Evolutionary conservation across 768 basidiomycete genomes (phyloP).

Genomic region (Hericium coralloides): DNA sequence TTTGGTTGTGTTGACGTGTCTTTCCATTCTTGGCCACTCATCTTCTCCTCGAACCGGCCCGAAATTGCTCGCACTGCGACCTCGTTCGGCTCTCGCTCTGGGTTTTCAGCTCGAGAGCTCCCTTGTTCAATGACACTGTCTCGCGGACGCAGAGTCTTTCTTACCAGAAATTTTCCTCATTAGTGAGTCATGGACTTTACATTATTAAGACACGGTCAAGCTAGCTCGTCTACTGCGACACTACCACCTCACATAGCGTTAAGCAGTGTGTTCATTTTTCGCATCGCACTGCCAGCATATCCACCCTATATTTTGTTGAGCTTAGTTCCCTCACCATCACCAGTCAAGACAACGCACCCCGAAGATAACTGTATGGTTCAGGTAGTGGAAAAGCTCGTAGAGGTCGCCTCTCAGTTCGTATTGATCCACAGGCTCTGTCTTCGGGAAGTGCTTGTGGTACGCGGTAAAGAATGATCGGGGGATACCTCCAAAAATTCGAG

Average conservation of each 20-base stretch:
- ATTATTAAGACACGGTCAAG: not conserved
- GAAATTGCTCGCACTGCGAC: not conserved
- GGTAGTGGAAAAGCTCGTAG: slow-evolving; percentile 76
- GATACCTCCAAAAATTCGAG: slow-evolving; percentile 75
- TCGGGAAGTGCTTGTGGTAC: slow-evolving; percentile 57
- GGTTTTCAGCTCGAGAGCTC: too few species aligned
- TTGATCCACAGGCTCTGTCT: slow-evolving; percentile 54
- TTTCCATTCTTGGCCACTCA: slow-evolving; percentile 5
- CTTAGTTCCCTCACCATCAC: too few species aligned
- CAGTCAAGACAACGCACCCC: slow-evolving; percentile 40
- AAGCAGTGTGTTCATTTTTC: slow-evolving; percentile 37
- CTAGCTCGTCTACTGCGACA: not conserved
- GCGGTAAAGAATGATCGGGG: slow-evolving; percentile 50
- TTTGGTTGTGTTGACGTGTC: slow-evolving; percentile 6
- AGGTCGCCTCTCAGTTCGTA: slow-evolving; percentile 56
- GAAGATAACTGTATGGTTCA: slow-evolving; percentile 75
- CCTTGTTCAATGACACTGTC: too few species aligned
- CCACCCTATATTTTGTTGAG: slow-evolving; percentile 22
- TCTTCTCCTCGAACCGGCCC: not conserved
- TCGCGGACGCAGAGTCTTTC: too few species aligned
- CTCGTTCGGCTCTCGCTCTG: too few species aligned
- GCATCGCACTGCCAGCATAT: slow-evolving; percentile 46
- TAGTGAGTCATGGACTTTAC: not conserved
- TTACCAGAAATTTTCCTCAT: too few species aligned
- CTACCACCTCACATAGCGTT: slow-evolving; percentile 19